Conservation (phyloP, 371 early-diverging fungal genomes). For the Syncephalastrum contaminatum region DNA sequence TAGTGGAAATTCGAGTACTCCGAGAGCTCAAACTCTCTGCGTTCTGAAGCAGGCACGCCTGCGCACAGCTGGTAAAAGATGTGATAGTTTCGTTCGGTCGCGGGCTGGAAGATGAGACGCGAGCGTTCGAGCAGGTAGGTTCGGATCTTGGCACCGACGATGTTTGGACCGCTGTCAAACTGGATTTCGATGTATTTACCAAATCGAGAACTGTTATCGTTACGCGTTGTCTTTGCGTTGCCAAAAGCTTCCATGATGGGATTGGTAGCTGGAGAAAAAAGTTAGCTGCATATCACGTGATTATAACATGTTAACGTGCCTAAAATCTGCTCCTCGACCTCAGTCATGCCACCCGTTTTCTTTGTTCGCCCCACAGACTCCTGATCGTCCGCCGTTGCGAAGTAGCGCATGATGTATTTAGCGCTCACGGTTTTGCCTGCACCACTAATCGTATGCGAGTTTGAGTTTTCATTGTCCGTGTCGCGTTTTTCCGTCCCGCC, state of each 20-base stretch:
- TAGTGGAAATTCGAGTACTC: slow-evolving; percentile 76
- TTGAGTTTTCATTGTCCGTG: neutral
- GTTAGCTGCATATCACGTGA: neutral
- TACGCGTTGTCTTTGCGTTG: slow-evolving; percentile 97
- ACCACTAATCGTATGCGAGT: slow-evolving; percentile 46
- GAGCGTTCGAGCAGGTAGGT: slow-evolving; percentile 96
- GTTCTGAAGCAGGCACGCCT: slow-evolving; percentile 76
- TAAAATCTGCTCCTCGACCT: slow-evolving; percentile 80
- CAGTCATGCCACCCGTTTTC: slow-evolving; percentile 59
- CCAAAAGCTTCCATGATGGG: slow-evolving; percentile 99
- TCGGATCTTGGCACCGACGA: slow-evolving; percentile 90
- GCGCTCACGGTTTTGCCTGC: slow-evolving; percentile 97
- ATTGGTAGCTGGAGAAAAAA: slow-evolving; percentile 71
- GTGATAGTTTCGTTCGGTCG: slow-evolving; percentile 94
- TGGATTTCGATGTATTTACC: slow-evolving; percentile 96
- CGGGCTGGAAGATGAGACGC: slow-evolving; percentile 88
- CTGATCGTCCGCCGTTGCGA: slow-evolving; percentile 88
- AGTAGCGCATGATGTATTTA: slow-evolving; percentile 97
- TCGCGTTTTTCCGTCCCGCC: neutral
- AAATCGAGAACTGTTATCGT: slow-evolving; percentile 97
- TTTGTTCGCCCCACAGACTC: slow-evolving; percentile 39
- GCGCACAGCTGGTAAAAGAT: slow-evolving; percentile 96
- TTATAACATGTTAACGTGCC: slow-evolving; percentile 22
- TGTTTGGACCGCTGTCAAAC: slow-evolving; percentile 69
- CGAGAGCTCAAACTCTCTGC: slow-evolving; percentile 68